Base-by-base conservation (phyloP, 2,329 filamentous ascomycete genomes). In the Dactylellina leptospora region DNA sequence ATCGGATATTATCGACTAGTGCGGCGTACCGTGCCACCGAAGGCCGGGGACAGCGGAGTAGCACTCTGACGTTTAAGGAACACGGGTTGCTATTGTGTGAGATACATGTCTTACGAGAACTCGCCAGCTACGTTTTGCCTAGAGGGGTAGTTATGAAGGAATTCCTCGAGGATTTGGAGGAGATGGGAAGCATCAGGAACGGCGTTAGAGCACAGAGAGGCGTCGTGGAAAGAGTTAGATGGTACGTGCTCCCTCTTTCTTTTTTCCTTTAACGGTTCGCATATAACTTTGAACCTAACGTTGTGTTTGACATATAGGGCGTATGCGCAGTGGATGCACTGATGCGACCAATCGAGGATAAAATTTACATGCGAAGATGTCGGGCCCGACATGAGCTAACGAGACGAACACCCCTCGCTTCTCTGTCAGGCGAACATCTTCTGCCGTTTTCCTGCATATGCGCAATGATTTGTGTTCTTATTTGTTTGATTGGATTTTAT, bases 11-110 rank as follows among this genome's bases (percentile, higher is more conserved):
- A 58, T 76, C 40, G 70, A 77, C 51, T 44, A 77, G 36, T 70
- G 76, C 47, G 51, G 75, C 64, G 83, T 85, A 47, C 77, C 85
- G 56, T 80, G 80, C 11, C 78, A 80, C 27, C 80, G 72, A 84
- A 50, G 68, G 68, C 9, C 20, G 59, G 11, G 53, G 44, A 9
- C 27, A 40, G 16, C 50, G 54, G n/a, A 63, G 53, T 30, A 64
- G 61, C 61, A 85, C 93, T 73, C 83, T 97, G 51, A 89, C 89
- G 1, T 97, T 96, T 82, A 96, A 93, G 80, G 92, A 97, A 76
- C 92, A 96, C 76, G 95, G 95, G 0, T 82, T 97, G 69, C 82
- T 99, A 42, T 83, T 99, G 3, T 96, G 92, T 79, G 93, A 99
- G 79, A 89, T 93, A 2, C 92, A 97, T 76, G 85, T 92, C 27